These are phyloP conservation scores for Pisolithus microcarpus DNA, from an alignment of 768 basidiomycete species.

Conservation along the genomic window DNA sequence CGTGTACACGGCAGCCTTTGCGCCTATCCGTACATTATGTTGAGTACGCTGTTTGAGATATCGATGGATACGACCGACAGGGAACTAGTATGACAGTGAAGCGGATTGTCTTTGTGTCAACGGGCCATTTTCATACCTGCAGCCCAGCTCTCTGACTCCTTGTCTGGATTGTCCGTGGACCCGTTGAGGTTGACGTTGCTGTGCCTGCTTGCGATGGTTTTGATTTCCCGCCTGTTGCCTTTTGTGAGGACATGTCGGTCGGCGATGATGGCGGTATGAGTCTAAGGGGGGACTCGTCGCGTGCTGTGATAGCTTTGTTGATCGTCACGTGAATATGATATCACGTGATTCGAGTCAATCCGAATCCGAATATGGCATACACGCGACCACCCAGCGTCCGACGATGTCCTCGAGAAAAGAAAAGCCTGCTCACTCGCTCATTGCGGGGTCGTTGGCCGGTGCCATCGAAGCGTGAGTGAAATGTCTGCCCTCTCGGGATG, in stretches of 20 bases:
- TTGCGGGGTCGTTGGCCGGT: constrained; percentile 89
- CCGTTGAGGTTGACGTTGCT: constrained; percentile 3
- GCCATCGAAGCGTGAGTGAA: constrained; percentile 79
- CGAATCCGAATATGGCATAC: too few relatives aligned
- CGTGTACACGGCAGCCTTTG: constrained; percentile 97
- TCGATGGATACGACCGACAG: constrained; percentile 96
- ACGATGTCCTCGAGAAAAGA: constrained; percentile 56
- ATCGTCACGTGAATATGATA: constrained; percentile 26
- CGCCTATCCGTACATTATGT: constrained; percentile 91
- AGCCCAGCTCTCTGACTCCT: constrained; percentile 82
- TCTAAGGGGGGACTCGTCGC: constrained; percentile 21
- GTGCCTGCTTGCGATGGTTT: constrained; percentile 27
- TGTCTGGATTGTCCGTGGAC: constrained; percentile 45
- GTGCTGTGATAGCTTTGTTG: constrained; percentile 31
- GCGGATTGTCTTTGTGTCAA: too few relatives aligned
- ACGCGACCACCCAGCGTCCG: neutral
- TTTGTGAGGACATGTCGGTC: constrained; percentile 29
- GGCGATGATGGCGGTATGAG: constrained; percentile 23
- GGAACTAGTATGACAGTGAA: constrained; percentile 50
- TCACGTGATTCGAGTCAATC: too few relatives aligned
- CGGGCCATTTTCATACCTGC: constrained; percentile 45
- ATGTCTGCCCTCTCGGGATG: too few relatives aligned
- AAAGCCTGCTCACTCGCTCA: constrained; percentile 77
- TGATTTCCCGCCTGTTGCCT: constrained; percentile 57
- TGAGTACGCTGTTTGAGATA: constrained; percentile 89